Conservation (phyloP, 2,329 filamentous ascomycete species). For the Raffaelea albimanens region DNA sequence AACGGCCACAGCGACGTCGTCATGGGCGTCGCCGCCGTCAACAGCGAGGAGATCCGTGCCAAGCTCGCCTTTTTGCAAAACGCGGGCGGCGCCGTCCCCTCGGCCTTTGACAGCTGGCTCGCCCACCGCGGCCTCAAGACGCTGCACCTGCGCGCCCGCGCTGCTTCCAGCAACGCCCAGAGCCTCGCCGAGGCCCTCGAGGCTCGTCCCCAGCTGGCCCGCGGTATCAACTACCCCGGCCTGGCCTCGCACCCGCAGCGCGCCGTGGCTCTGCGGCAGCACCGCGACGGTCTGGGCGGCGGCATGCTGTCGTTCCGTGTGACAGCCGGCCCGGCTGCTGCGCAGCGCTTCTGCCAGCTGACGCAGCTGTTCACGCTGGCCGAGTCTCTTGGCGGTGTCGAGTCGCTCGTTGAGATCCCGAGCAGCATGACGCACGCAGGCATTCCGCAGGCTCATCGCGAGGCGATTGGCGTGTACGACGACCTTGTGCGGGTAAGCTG, state of each 20-base stretch:
- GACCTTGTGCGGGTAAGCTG: conserved; percentile 90
- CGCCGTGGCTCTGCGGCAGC: conserved; percentile 77
- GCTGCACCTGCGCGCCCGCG: conserved; percentile 80
- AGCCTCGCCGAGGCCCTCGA: conserved; percentile 69
- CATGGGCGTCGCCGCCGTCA: conserved; percentile 96
- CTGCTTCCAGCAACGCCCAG: conserved; percentile 74
- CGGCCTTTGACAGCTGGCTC: conserved; percentile 94
- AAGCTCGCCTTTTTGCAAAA: conserved; percentile 90
- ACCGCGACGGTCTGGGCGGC: conserved; percentile 87
- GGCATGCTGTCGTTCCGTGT: conserved; percentile 98
- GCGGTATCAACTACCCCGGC: conserved; percentile 87
- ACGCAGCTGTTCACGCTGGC: conserved; percentile 89
- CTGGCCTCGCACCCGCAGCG: conserved; percentile 81
- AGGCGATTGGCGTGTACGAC: conserved; percentile 89
- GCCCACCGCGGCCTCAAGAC: conserved; percentile 96
- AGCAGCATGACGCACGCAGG: conserved; percentile 96
- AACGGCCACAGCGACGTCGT: conserved; percentile 95
- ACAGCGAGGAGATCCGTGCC: conserved; percentile 67
- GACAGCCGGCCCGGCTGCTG: conserved; percentile 73
- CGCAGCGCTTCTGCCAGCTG: conserved; percentile 82
- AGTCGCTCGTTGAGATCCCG: conserved; percentile 85
- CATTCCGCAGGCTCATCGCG: conserved; percentile 81
- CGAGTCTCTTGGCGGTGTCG: conserved; percentile 80
- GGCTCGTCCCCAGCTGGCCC: conserved; percentile 67
- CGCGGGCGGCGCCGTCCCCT: conserved; percentile 90